These are phyloP conservation scores for Sistotremastrum niveocremeum DNA, from an alignment of 768 basidiomycete genomes.

Conservation along the genomic window DNA sequence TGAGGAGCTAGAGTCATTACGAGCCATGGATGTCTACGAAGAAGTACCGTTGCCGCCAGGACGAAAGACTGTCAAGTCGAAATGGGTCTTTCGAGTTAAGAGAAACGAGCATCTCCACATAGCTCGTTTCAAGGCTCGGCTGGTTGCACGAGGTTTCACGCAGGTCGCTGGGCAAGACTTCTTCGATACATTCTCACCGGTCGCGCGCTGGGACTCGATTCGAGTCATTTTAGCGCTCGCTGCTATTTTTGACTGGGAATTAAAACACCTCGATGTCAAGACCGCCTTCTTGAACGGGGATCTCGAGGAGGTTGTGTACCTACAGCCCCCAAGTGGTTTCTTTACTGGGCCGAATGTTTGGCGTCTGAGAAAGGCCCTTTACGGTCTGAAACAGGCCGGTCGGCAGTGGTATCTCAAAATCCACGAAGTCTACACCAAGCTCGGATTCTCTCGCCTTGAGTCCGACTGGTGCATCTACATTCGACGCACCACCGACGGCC, in stretches of 20 bases:
- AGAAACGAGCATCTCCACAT: constrained; percentile 21
- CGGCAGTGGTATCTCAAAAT: constrained; percentile 21
- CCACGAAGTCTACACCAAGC: not conserved
- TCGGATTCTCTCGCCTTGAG: constrained; percentile 4
- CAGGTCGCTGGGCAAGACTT: constrained; percentile 27
- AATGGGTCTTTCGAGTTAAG: constrained; percentile 28
- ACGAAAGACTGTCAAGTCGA: constrained; percentile 17
- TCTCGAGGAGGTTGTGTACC: constrained; percentile 17
- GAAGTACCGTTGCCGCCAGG: constrained; percentile 15
- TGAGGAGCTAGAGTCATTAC: constrained; percentile 11
- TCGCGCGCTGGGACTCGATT: constrained; percentile 11
- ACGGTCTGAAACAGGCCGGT: constrained; percentile 30
- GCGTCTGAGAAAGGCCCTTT: constrained; percentile 21
- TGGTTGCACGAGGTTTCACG: constrained; percentile 32
- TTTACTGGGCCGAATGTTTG: constrained; percentile 5
- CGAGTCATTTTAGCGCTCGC: constrained; percentile 15
- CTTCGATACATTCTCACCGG: constrained; percentile 17
- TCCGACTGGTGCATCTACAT: constrained; percentile 7
- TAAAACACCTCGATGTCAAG: constrained; percentile 11
- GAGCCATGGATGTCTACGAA: constrained; percentile 10
- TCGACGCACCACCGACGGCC: not conserved
- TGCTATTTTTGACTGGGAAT: constrained; percentile 10
- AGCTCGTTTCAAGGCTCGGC: constrained; percentile 24
- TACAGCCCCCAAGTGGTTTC: constrained; percentile 9
- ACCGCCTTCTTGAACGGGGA: constrained; percentile 16